These are phyloP conservation scores for Blastobotrys chiropterorum DNA, from an alignment of 805 yeast species.

Conservation along the genomic window DNA sequence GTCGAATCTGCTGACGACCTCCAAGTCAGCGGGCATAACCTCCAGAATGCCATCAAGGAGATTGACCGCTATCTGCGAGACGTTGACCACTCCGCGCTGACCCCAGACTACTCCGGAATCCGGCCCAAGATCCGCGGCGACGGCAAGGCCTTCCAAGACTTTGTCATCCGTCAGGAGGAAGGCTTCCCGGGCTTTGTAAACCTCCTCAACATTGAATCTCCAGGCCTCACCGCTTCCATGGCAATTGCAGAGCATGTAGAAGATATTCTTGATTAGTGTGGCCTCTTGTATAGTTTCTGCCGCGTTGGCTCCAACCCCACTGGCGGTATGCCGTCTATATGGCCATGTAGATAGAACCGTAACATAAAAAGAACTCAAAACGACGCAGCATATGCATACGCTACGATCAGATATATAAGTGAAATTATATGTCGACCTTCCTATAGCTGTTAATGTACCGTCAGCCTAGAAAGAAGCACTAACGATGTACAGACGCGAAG, in stretches of 20 bases:
- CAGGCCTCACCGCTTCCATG: conserved; percentile 78
- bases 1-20: conserved; percentile 36
- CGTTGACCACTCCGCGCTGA: conserved; percentile 45
- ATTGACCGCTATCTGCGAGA: conserved; percentile 59
- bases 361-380: no score
- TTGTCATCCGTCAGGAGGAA: conserved; percentile 60
- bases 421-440: no score
- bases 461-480: no score
- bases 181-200: conserved; percentile 76
- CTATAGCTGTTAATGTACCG: no score
- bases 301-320: conserved; percentile 8
- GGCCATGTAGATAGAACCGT: no score
- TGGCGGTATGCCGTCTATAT: no score
- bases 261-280: conserved; percentile 4
- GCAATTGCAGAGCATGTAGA: conserved; percentile 74
- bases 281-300: conserved; percentile 6
- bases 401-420: no score
- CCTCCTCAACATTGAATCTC: conserved; percentile 80
- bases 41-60: conserved; percentile 51
- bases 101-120: conserved; percentile 72
- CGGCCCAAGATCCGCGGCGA: conserved; percentile 65
- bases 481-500: no score
- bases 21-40: conserved; percentile 33
- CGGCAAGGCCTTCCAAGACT: conserved; percentile 55
- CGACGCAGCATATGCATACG: no score